phyloP scores from a whole-genome alignment of 225 moss, liverwort and hornwort genomes.

The Rhytidiadelphus loreus region DNA sequence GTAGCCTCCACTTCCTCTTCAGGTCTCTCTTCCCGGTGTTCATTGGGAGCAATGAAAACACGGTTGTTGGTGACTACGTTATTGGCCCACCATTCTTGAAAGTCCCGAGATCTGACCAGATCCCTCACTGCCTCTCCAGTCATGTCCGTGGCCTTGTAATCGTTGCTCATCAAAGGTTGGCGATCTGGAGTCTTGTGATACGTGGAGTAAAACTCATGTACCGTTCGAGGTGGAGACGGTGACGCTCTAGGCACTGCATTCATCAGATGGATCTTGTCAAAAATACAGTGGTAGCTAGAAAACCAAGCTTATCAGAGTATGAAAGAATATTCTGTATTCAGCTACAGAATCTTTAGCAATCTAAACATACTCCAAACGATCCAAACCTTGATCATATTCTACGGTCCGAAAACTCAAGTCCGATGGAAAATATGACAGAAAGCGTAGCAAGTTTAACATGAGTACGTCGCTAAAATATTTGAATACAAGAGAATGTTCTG shows the following conservation, averaged over 20 bases:
- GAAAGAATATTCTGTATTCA: background rate
- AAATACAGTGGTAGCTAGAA: background rate
- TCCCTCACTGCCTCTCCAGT: constrained; percentile 35
- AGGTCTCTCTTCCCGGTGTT: constrained; percentile 45
- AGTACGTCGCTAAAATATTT: background rate
- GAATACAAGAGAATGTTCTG: background rate
- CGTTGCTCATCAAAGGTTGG: constrained; percentile 29
- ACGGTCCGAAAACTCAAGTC: background rate
- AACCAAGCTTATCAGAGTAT: background rate
- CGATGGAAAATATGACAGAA: background rate
- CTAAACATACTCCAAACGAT: background rate
- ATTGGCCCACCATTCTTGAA: constrained; percentile 45
- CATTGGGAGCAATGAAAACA: constrained; percentile 42
- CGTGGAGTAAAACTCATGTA: constrained; percentile 39
- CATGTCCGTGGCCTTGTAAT: constrained; percentile 46
- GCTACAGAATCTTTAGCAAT: background rate
- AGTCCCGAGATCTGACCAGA: constrained; percentile 30
- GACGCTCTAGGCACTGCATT: constrained; percentile 27
- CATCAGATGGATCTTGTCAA: background rate
- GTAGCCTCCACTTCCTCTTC: constrained; percentile 46
- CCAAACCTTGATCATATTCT: background rate
- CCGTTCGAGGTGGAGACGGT: constrained; percentile 7
- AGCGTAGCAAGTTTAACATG: background rate
- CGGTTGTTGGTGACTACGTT: constrained; percentile 35
- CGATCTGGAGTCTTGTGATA: constrained; percentile 49